These are phyloP conservation scores for Oryza meyeriana DNA, from an alignment of 176 grass and related monocot species.

Conservation along the genomic window DNA sequence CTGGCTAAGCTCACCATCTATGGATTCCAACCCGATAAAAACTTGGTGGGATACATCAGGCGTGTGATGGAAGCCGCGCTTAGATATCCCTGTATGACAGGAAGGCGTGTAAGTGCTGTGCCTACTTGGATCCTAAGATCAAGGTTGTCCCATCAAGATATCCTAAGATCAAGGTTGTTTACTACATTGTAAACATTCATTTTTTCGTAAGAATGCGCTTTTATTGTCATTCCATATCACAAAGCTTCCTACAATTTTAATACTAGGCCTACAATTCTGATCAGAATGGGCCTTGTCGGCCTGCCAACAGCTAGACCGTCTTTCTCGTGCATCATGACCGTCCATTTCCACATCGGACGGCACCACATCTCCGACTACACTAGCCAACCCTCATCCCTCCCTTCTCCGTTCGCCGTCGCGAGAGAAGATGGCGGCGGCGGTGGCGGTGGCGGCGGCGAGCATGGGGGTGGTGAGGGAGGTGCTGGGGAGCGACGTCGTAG, in stretches of 20 bases:
- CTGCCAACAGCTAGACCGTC: no score
- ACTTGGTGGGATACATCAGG: background rate
- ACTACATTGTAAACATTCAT: no score
- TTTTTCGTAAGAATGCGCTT: no score
- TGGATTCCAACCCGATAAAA: background rate
- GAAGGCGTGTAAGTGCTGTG: background rate
- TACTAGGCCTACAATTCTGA: background rate
- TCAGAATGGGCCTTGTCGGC: background rate
- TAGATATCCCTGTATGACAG: background rate
- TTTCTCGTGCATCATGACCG: background rate
- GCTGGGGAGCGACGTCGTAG: constrained; percentile 42
- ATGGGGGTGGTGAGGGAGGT: constrained; percentile 87
- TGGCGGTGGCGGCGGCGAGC: constrained; percentile 52
- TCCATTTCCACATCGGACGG: background rate
- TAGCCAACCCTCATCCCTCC: background rate
- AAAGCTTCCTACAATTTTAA: background rate
- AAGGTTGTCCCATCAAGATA: no score
- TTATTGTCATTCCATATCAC: no score
- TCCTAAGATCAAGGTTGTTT: no score
- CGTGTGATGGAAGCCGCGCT: background rate
- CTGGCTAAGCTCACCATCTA: background rate
- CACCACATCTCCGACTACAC: no score
- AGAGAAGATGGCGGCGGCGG: background rate
- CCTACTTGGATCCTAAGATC: no score
- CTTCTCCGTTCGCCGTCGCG: background rate